Base-by-base conservation (phyloP, 2,329 filamentous ascomycete genomes). In the Diaporthe sp. region DNA sequence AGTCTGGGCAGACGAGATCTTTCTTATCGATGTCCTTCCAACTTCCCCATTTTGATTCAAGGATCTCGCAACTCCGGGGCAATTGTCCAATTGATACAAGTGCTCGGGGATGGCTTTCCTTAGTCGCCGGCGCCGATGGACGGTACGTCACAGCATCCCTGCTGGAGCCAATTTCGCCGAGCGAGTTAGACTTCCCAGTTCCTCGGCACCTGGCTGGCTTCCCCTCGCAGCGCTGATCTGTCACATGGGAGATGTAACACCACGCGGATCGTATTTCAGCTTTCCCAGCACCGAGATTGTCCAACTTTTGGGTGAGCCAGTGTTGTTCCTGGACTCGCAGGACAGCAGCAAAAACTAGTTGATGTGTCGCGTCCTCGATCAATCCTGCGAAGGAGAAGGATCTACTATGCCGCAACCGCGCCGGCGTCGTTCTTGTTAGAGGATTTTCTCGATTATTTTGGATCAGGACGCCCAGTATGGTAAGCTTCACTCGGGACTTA, bases 131-230 rank as follows among this genome's bases (percentile, higher is more conserved):
- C 8, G n/a, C 69, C 55, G 69, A 54, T 50, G 57, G 55, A 30
- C n/a, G 45, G 28, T 71, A 71, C 69, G 69, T 71, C 55, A 61
- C 47, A 52, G 57, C 33, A 38, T 22, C 38, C 55, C 69, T 71
- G 54, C 22, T 52, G 9, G 25, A 45, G 35, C 33, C 67, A 69
- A 69, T 69, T 40, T 55, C 30, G 15, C 47, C 28, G n/a, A 28
- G 8, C 47, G 10, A 17, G 12, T 55, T 55, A 22, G 15, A 28
- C 45, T 28, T 28, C 13, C 10, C n/a, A 50, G 61, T 45, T 67
- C 61, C 61, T 67, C 61, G 61, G 61, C 61, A 67, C 61, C 61
- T 67, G 45, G 28, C 19, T 35, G 42, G 22, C 52, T 35, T 50
- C 45, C 61, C 61, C 42, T 50, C 42, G 42, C 30, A 35, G 19